These are phyloP conservation scores for Starmerella floricola DNA, from an alignment of 805 yeast species.

Conservation along the genomic window DNA sequence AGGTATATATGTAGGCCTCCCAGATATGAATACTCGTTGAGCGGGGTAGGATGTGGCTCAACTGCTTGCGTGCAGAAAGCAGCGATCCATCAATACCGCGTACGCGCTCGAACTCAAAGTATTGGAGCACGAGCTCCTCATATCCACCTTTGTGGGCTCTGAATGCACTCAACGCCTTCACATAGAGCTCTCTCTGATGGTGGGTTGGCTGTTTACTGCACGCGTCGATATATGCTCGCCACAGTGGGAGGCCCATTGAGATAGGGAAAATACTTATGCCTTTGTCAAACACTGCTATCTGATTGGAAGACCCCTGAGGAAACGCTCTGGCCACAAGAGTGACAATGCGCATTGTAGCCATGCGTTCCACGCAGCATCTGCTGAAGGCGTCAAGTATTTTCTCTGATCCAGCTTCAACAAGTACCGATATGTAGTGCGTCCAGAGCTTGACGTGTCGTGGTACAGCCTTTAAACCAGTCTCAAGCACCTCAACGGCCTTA, in stretches of 20 bases:
- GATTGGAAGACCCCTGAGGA: conserved; percentile 7
- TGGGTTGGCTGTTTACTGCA: background rate
- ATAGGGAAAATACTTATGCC: conserved; percentile 12
- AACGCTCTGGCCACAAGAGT: conserved; percentile 6
- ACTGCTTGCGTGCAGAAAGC: conserved; percentile 4
- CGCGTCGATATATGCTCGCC: conserved; percentile 11
- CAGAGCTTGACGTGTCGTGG: conserved; percentile 5
- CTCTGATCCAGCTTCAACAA: conserved; percentile 1
- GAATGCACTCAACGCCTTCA: conserved; percentile 2
- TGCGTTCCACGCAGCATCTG: conserved; percentile 7
- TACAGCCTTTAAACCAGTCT: background rate
- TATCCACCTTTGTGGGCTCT: background rate
- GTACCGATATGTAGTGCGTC: conserved; percentile 7
- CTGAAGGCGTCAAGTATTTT: conserved; percentile 11
- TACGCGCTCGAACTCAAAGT: conserved; percentile 7
- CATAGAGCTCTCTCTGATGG: conserved; percentile 7
- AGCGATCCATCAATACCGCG: conserved; percentile 6
- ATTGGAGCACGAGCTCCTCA: conserved; percentile 11
- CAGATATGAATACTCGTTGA: conserved; percentile 2
- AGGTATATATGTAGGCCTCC: conserved; percentile 7
- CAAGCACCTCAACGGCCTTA: conserved; percentile 2
- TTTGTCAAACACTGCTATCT: conserved; percentile 10
- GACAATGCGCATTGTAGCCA: conserved; percentile 12
- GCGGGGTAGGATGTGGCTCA: conserved; percentile 2
- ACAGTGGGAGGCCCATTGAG: conserved; percentile 9